Evolutionary conservation across 768 basidiomycete genomes (phyloP).

Genomic region (Lentinula edodes): DNA sequence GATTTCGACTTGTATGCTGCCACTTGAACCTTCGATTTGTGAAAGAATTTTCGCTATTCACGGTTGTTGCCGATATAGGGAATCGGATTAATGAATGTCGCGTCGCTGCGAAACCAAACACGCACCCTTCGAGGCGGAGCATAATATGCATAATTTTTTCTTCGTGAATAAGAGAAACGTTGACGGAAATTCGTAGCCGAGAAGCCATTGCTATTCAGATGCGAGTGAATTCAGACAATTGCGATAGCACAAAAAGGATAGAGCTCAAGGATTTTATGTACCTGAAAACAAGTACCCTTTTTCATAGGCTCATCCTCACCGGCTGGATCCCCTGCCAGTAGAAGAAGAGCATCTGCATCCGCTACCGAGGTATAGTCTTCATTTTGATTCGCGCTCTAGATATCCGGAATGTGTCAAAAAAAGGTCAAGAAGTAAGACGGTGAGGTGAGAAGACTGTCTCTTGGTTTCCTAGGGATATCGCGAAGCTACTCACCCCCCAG

Average conservation of each 20-base stretch:
- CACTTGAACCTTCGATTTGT: slow-evolving; percentile 60
- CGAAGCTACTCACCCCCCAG: slow-evolving; percentile 48
- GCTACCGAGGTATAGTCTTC: slow-evolving; percentile 69
- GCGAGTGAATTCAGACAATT: slow-evolving; percentile 9
- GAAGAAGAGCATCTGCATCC: slow-evolving; percentile 62
- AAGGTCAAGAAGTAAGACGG: slow-evolving; percentile 1
- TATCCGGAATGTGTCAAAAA: slow-evolving; percentile 9
- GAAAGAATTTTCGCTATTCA: slow-evolving; percentile 75
- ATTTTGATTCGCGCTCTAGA: slow-evolving; percentile 57
- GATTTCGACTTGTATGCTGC: slow-evolving; percentile 66
- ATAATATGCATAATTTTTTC: slow-evolving; percentile 71
- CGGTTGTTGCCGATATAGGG: slow-evolving; percentile 6
- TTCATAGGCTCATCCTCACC: slow-evolving; percentile 87
- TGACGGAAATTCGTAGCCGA: slow-evolving; percentile 97
- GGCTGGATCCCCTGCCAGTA: slow-evolving; percentile 73
- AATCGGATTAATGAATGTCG: slow-evolving; percentile 3
- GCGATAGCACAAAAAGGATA: slow-evolving; percentile 1
- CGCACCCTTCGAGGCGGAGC: slow-evolving; percentile 85
- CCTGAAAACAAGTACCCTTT: slow-evolving; percentile 91
- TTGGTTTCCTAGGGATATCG: slow-evolving; percentile 8
- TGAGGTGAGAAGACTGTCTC: slow-evolving; percentile 5
- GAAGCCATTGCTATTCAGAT: slow-evolving; percentile 77
- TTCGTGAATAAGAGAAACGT: slow-evolving; percentile 84
- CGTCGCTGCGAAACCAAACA: not conserved
- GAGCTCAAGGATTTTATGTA: slow-evolving; percentile 26